Evolutionary conservation across 768 basidiomycete genomes (phyloP), one percentile per base, ranked within the genome.

Genomic region (Scleroderma citrinum): DNA sequence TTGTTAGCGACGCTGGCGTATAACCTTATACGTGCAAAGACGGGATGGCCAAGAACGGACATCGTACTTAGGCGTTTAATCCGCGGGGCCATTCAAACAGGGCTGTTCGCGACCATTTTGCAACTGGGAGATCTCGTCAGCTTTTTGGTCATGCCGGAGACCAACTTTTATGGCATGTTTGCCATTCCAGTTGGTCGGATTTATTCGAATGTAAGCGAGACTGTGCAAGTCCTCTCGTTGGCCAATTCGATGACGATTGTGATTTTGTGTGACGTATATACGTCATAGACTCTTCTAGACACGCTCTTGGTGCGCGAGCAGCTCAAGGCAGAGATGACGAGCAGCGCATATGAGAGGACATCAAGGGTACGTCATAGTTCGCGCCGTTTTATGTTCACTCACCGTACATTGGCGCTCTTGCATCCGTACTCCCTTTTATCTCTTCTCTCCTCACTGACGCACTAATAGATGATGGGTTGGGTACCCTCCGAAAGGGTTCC

Each of bases 21-120:
- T 43, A 61, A 71, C 19, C 64, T 76, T 43, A 52, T 56, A 51
- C 70, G 69, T 23, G 69, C 71, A 6, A 65, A 70, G 35, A 77
- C 76, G 16, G 77, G 77, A 14, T 75, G 77, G 60, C 64, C 63
- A 16, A 69, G 66, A 50, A 79, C 76, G 7, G 75, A 79, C 53
- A 75, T 65, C 1, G 71, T 78, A 46, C 74, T 78, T 55, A 75
- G 75, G 51, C 73, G 74, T 19, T 65, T 80, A 10, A 77, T 80
- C 48, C 73, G 75, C 40, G 76, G 77, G 23, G 76, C 77, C 10
- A 59, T 80, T 30, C 76, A 78, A 53, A 78, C 77, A 10, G 77
- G 77, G 38, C 49, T 75, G 5, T 78, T 78, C 50, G 74, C 71
- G 7, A 70, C 73, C 0, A 59, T 76, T 3, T 76, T 80, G 43